A percentile compares a stretch with the other conserved stretches of the same genome.
Conservation (phyloP, 805 yeast genomes). For the Myxozyma sirexii region DNA sequence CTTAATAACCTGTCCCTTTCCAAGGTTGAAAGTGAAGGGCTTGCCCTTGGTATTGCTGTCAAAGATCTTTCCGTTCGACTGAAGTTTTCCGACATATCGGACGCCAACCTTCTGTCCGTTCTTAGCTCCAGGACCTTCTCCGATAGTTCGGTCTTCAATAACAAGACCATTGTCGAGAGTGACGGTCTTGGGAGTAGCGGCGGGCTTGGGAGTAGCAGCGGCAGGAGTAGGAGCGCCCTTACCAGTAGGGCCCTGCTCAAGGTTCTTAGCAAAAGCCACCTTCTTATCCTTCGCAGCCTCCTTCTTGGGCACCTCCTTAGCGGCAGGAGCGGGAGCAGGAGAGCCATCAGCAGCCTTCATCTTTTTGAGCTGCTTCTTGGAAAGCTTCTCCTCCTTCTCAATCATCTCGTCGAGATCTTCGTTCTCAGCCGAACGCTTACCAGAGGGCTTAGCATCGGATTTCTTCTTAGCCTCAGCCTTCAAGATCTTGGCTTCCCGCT, state of each 20-base stretch:
- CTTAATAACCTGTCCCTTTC: conserved; percentile 97
- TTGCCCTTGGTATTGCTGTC: conserved; percentile 97
- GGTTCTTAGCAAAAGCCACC: conserved; percentile 85
- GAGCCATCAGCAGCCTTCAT: conserved; percentile 32
- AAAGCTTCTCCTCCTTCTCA: conserved; percentile 30
- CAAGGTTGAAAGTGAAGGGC: conserved; percentile 88
- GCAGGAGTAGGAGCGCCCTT: conserved; percentile 35
- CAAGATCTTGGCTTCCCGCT: conserved; percentile 43
- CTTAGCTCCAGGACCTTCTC: conserved; percentile 87
- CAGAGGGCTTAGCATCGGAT: neutral
- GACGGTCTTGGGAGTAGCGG: conserved; percentile 50
- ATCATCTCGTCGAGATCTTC: conserved; percentile 33
- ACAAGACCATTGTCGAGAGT: conserved; percentile 90
- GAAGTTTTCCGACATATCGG: conserved; percentile 96
- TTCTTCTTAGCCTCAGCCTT: conserved; percentile 30
- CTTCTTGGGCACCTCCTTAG: conserved; percentile 29
- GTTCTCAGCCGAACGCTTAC: conserved; percentile 34
- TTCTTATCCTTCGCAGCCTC: conserved; percentile 56
- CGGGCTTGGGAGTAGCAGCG: conserved; percentile 46
- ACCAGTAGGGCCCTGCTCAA: conserved; percentile 91
- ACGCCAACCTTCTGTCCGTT: conserved; percentile 89
- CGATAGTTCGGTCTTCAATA: conserved; percentile 87
- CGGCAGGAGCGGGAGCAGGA: conserved; percentile 30
- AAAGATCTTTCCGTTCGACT: conserved; percentile 85
- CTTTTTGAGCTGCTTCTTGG: conserved; percentile 37